These are phyloP conservation scores for Gaertneriomyces semiglobifer DNA, from an alignment of 192 early-diverging fungal genomes.

Conservation along the genomic window DNA sequence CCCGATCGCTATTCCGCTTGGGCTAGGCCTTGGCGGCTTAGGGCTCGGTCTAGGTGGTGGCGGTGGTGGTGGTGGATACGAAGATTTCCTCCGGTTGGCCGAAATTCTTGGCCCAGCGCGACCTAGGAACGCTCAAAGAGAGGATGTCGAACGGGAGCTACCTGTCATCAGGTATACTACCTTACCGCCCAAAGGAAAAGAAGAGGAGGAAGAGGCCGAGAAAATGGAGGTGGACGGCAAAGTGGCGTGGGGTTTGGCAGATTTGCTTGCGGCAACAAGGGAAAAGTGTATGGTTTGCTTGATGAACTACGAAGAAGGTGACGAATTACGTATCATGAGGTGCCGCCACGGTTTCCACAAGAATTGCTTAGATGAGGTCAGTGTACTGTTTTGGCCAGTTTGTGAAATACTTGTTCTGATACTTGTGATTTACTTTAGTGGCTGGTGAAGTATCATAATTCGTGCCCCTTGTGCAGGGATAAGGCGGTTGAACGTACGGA, in stretches of 20 bases:
- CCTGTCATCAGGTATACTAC: constrained; percentile 19
- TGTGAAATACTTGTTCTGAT: background rate
- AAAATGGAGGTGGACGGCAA: constrained; percentile 19
- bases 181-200: constrained; percentile 2
- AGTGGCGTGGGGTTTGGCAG: constrained; percentile 22
- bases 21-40: background rate
- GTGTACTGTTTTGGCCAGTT: background rate
- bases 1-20: background rate
- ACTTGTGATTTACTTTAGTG: constrained; percentile 25
- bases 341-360: constrained; percentile 51
- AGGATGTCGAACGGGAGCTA: constrained; percentile 41
- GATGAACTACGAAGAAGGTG: constrained; percentile 41
- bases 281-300: constrained; percentile 53
- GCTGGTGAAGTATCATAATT: constrained; percentile 39
- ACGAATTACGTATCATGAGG: constrained; percentile 42
- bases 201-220: constrained; percentile 5
- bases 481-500: constrained; percentile 24
- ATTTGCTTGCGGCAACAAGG: constrained; percentile 34
- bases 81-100: constrained; percentile 38
- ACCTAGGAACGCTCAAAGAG: constrained; percentile 34
- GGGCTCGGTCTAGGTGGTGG: constrained; percentile 4
- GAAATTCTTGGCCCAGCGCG: constrained; percentile 47
- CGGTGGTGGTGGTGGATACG: constrained; percentile 34
- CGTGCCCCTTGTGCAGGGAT: constrained; percentile 44
- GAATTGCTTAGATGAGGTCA: constrained; percentile 43